Percentiles rank a stretch among this genome's conserved stretches.
phyloP scores from a whole-genome alignment of 345 rosid genomes.

The Rhodamnia argentea region DNA sequence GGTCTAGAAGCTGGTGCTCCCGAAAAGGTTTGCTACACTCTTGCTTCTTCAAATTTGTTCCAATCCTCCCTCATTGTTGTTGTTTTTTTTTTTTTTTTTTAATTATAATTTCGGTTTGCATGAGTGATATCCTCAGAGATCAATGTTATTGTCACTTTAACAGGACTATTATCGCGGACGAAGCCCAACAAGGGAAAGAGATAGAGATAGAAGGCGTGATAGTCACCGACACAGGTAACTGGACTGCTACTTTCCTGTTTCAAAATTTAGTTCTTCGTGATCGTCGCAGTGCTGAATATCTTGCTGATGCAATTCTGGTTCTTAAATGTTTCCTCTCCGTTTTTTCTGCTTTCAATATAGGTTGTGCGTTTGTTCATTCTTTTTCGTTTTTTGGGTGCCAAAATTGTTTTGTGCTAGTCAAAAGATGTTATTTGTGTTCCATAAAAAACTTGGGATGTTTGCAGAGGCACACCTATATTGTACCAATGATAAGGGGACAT shows the following conservation, averaged over 20 bases:
- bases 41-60: background rate
- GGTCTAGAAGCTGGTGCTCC: conserved; percentile 38
- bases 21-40: conserved; percentile 40
- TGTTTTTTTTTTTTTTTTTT: background rate
- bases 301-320: background rate
- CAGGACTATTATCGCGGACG: conserved; percentile 69
- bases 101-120: background rate
- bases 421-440: background rate
- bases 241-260: background rate
- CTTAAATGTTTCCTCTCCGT: background rate
- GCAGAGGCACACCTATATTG: background rate
- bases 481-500: background rate
- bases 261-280: too few relatives aligned
- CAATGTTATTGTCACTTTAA: background rate
- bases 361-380: background rate
- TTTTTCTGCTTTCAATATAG: background rate
- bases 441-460: background rate
- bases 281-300: background rate
- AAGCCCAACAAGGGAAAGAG: conserved; percentile 81
- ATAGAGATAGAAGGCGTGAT: conserved; percentile 65
- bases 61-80: background rate
- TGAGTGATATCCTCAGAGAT: background rate
- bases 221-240: conserved; percentile 66
- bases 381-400: background rate
- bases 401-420: background rate